A percentile compares a stretch with the other conserved stretches of the same genome.
phyloP scores from a whole-genome alignment of 164 flowering plant species.

The Annona squamosa region DNA sequence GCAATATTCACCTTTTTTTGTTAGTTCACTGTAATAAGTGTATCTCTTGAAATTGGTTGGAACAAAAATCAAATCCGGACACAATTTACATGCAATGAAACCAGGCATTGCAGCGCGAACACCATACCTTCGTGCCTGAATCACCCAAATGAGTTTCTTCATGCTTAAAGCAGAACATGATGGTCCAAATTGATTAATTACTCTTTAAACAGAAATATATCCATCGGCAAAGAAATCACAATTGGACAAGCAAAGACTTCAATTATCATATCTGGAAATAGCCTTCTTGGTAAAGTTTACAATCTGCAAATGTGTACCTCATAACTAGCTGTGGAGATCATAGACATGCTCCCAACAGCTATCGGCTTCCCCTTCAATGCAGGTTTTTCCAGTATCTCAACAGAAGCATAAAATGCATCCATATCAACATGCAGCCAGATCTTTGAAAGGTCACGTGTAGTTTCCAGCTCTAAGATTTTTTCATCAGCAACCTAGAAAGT shows the following conservation, averaged over 20 bases:
- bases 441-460: constrained; percentile 64
- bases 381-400: constrained; percentile 76
- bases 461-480: constrained; percentile 72
- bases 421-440: constrained; percentile 95
- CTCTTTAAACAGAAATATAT: not conserved
- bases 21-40: constrained; percentile 69
- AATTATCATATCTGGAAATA: not conserved
- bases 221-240: not conserved
- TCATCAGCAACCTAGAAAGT: constrained; percentile 66
- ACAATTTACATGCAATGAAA: constrained; percentile 88
- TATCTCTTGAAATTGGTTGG: constrained; percentile 83
- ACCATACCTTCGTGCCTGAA: constrained; percentile 82
- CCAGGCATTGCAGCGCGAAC: constrained; percentile 99
- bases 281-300: constrained; percentile 7
- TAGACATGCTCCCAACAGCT: constrained; percentile 98
- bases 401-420: constrained; percentile 99
- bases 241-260: not conserved
- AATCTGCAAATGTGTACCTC: constrained; percentile 51
- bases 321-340: constrained; percentile 96
- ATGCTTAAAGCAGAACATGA: not conserved
- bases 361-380: constrained; percentile 78
- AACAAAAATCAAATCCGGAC: constrained; percentile 83
- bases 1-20: constrained; percentile 64
- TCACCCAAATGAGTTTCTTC: constrained; percentile 1
- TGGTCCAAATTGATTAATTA: not conserved